Evolutionary conservation across 2,329 filamentous ascomycete species (phyloP), one percentile per base, ranked within the genome.

Genomic region (Lachnellula willkommii): DNA sequence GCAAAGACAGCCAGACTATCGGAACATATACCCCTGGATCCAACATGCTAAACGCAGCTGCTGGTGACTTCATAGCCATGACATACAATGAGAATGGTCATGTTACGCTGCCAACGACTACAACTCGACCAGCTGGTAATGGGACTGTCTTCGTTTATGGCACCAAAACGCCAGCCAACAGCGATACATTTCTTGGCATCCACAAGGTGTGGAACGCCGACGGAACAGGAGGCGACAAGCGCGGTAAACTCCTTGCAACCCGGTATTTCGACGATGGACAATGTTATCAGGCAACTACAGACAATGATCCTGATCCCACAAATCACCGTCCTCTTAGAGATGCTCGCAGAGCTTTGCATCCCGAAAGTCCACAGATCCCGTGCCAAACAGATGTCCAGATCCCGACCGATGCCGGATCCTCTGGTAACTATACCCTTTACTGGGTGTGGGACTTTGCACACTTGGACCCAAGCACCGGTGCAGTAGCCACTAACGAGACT

Each of bases 361-460:
- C 66, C 5, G 69, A 76, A 3, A 79, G 83, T 56, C 72, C 77
- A 47, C 82, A 87, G 65, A 76, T 92, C 50, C 85, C 80, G 75
- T 97, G 94, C 73, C 92, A 96, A 72, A 85, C 85, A 37, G 85
- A 94, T 67, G 75, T 96, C 48, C 78, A 85, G 66, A 75, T 99
- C 14, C 94, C 94, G 0, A 68, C 76, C 5, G 80, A 88, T 63
- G 75, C 83, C 47, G 71, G 79, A n/a, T 71, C 77, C 9, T 83
- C 84, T 46, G 80, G 84, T 32, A 79, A 79, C 28, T 89, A 92
- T 70, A 93, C 90, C 3, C 74, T 96, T 51, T 95, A 96, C 77
- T 97, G 93, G 93, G 87, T 96, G 47, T 97, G 94, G 94, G 88
- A 95, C 71, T 99, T 91, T 90, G 86, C 87, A 2, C 85, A 82